phyloP scores from a whole-genome alignment of 192 early-diverging fungal genomes.

The Oehlia diaphana region DNA sequence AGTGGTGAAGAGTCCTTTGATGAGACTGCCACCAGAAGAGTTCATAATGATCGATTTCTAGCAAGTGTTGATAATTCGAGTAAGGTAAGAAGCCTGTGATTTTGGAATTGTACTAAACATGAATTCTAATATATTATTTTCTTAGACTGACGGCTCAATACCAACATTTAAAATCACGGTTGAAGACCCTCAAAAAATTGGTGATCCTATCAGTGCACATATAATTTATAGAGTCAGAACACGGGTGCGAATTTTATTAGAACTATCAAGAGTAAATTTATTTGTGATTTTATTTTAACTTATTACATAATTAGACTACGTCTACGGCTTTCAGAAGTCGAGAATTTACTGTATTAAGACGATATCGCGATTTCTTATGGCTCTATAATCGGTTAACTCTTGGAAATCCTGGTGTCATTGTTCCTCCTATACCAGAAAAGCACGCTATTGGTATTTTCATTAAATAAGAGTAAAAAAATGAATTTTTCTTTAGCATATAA shows the following conservation, averaged over 20 bases:
- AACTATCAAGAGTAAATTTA: neutral
- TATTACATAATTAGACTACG: slow-evolving; percentile 56
- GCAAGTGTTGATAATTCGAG: neutral
- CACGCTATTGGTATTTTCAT: slow-evolving; percentile 70
- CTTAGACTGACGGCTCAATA: slow-evolving; percentile 27
- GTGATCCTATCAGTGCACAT: slow-evolving; percentile 83
- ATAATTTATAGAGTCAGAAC: slow-evolving; percentile 87
- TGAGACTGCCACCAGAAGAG: neutral
- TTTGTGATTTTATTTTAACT: neutral
- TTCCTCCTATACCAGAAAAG: slow-evolving; percentile 93
- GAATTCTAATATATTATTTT: neutral
- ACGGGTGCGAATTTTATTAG: slow-evolving; percentile 43
- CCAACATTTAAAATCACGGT: slow-evolving; percentile 69
- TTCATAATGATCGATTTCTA: neutral
- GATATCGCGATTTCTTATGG: slow-evolving; percentile 95
- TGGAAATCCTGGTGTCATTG: slow-evolving; percentile 84
- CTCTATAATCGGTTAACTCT: slow-evolving; percentile 79
- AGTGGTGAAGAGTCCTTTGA: neutral
- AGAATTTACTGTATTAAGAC: slow-evolving; percentile 80
- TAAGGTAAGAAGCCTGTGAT: neutral
- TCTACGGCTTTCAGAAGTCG: slow-evolving; percentile 72
- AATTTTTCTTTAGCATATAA: neutral
- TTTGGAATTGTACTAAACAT: neutral
- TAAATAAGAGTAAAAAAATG: neutral
- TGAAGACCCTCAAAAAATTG: slow-evolving; percentile 87